Conservation (phyloP, 805 yeast species). For the Hanseniaspora meyeri region DNA sequence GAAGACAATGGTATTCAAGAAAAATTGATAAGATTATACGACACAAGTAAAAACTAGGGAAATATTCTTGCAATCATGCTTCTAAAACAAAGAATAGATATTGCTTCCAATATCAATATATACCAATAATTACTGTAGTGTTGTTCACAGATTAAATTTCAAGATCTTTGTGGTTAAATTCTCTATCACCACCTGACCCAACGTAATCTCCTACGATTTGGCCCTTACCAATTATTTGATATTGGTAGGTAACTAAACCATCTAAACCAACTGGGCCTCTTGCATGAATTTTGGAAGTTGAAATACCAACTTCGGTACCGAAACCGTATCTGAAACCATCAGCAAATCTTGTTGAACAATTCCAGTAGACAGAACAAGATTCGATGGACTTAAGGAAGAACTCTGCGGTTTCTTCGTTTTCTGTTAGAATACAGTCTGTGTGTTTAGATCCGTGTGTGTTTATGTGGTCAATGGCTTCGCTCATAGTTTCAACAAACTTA, state of each 20-base stretch:
- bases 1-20: constrained; percentile 64
- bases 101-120: too few relatives aligned
- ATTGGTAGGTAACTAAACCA: constrained; percentile 91
- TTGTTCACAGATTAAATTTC: constrained; percentile 20
- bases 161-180: constrained; percentile 61
- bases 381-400: constrained; percentile 73
- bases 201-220: constrained; percentile 83
- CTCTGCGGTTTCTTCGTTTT: constrained; percentile 57
- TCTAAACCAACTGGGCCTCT: constrained; percentile 98
- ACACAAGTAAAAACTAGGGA: constrained; percentile 77
- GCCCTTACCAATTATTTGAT: constrained; percentile 82
- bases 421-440: constrained; percentile 85
- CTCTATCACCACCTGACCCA: constrained; percentile 81
- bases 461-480: constrained; percentile 73
- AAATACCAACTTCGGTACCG: constrained; percentile 96
- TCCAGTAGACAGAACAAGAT: constrained; percentile 96
- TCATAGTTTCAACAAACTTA: constrained; percentile 42
- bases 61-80: too few relatives aligned
- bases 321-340: constrained; percentile 98
- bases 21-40: constrained; percentile 81
- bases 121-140: constrained; percentile 18
- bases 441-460: constrained; percentile 90
- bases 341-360: constrained; percentile 91
- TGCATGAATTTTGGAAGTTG: constrained; percentile 93
- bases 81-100: too few relatives aligned